Conservation (phyloP, 2,329 filamentous ascomycete species). For the Lachnum nothofagi region DNA sequence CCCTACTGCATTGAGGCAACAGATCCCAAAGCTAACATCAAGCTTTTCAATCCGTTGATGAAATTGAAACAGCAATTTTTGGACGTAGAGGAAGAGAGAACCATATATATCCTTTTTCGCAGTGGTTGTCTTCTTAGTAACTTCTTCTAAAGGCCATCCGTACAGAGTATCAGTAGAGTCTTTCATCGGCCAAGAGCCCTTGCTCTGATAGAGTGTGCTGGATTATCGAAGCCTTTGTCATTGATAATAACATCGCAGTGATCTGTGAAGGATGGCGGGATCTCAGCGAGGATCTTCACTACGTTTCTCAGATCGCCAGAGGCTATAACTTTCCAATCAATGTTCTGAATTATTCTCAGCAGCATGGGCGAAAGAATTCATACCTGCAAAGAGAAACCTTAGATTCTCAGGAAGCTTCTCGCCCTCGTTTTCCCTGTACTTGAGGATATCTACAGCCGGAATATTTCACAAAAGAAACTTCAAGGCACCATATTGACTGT, state of each 20-base stretch:
- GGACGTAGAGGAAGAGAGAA: conserved; percentile 34
- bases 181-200: conserved; percentile 34
- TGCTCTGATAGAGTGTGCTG: conserved; percentile 35
- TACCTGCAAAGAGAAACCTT: conserved; percentile 36
- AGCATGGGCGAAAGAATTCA: not conserved
- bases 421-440: conserved; percentile 32
- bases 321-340: conserved; percentile 22
- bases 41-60: conserved; percentile 21
- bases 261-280: conserved; percentile 24
- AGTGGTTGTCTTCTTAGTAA: conserved; percentile 18
- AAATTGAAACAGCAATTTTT: conserved; percentile 30
- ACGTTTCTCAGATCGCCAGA: conserved; percentile 43
- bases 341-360: not conserved
- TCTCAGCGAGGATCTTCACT: conserved; percentile 28
- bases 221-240: conserved; percentile 12
- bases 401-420: conserved; percentile 18
- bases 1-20: conserved; percentile 21
- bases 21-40: conserved; percentile 28
- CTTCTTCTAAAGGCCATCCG: conserved; percentile 35
- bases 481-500: conserved; percentile 11
- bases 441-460: conserved; percentile 38
- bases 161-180: conserved; percentile 35
- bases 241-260: conserved; percentile 35
- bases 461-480: conserved; percentile 40
- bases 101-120: conserved; percentile 38